Evolutionary conservation across 164 flowering plant genomes (phyloP).

Genomic region (Nelumbo lutea): DNA sequence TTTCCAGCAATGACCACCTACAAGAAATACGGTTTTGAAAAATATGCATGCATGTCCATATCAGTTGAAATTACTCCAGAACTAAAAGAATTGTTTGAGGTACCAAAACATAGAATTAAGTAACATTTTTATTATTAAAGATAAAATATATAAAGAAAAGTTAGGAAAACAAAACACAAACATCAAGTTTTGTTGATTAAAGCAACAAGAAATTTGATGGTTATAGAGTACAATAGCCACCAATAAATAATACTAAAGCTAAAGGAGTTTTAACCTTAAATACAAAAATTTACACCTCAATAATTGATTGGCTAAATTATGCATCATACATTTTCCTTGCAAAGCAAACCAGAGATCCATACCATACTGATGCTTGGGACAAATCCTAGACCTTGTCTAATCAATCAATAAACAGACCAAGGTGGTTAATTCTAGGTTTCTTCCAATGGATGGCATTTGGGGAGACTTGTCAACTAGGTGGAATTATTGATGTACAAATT

Average conservation of each 20-base stretch:
- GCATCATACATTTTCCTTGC: background rate
- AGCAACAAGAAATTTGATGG: background rate
- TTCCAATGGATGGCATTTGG: background rate
- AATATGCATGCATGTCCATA: background rate
- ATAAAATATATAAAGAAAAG: background rate
- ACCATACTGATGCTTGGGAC: background rate
- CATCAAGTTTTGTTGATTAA: background rate
- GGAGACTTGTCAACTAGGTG: background rate
- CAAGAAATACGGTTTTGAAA: slow-evolving; percentile 5
- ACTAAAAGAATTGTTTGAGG: background rate
- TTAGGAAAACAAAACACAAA: background rate
- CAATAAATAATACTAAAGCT: background rate
- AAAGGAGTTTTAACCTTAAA: background rate
- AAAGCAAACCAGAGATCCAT: background rate
- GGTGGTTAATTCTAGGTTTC: background rate
- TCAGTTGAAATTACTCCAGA: background rate
- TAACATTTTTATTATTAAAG: background rate
- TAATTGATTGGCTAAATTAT: background rate
- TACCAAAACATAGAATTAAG: background rate
- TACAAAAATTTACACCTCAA: no score
- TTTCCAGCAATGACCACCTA: slow-evolving; percentile 99
- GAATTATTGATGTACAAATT: no score
- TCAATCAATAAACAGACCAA: background rate
- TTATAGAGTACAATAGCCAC: background rate
- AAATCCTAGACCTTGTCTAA: background rate